phyloP scores from a whole-genome alignment of 2,329 filamentous ascomycete genomes.

The Aquanectria penicillioides region DNA sequence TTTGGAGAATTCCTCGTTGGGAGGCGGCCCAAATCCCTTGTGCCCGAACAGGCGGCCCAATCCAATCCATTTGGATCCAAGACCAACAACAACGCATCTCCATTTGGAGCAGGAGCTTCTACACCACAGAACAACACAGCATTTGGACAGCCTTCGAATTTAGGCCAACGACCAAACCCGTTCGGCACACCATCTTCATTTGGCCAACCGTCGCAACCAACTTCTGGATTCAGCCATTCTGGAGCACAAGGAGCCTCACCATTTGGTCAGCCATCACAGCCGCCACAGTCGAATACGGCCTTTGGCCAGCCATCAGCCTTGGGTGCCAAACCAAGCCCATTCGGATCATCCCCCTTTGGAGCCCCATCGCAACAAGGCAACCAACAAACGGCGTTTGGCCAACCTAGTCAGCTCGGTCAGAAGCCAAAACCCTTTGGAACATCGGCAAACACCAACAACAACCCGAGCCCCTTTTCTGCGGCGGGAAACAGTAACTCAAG shows the following conservation, averaged over 20 bases:
- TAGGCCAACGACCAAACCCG: constrained; percentile 53
- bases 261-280: constrained; percentile 44
- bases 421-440: constrained; percentile 52
- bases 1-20: constrained; percentile 58
- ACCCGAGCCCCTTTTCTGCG: constrained; percentile 32
- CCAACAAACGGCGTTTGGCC: constrained; percentile 45
- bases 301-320: constrained; percentile 55
- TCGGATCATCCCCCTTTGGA: constrained; percentile 47
- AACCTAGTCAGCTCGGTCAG: constrained; percentile 49
- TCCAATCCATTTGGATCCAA: constrained; percentile 55
- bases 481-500: constrained; percentile 31
- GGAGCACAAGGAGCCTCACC: constrained; percentile 38
- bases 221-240: constrained; percentile 52
- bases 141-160: constrained; percentile 51
- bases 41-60: constrained; percentile 41
- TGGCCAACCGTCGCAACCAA: constrained; percentile 53
- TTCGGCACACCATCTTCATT: constrained; percentile 47
- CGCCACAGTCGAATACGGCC: constrained; percentile 37
- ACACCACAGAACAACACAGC: constrained; percentile 37
- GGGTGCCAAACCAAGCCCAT: constrained; percentile 47
- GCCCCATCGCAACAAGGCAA: constrained; percentile 47
- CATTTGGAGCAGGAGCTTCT: constrained; percentile 45
- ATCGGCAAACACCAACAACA: constrained; percentile 11
- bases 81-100: constrained; percentile 29
- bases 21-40: constrained; percentile 41